Percentiles rank a stretch among this genome's conserved stretches.
Conservation (phyloP, 2,329 filamentous ascomycete genomes). For the Pleoardoris graminearum region DNA sequence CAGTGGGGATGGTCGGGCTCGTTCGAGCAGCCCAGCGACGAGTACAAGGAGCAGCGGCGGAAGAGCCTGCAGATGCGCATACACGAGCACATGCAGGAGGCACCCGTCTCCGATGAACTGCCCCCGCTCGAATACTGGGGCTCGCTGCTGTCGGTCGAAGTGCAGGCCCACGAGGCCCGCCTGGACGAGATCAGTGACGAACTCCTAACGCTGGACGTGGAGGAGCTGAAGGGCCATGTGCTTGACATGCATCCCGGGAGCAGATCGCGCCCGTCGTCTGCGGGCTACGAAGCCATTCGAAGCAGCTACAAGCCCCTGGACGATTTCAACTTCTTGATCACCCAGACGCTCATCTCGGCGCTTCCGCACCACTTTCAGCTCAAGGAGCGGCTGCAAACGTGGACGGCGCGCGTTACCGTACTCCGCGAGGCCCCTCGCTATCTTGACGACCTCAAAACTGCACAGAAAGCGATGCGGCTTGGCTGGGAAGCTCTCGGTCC, state of each 20-base stretch:
- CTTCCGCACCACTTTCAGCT: constrained; percentile 79
- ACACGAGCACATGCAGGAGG: constrained; percentile 32
- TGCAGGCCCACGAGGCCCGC: constrained; percentile 70
- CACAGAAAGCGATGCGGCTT: constrained; percentile 65
- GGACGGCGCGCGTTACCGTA: constrained; percentile 76
- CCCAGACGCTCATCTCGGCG: constrained; percentile 86
- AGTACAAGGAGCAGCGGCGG: constrained; percentile 30
- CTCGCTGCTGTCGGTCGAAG: constrained; percentile 66
- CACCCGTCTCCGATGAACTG: constrained; percentile 26
- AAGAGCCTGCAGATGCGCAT: constrained; percentile 39
- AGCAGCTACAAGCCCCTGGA: constrained; percentile 71
- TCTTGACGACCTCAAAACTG: constrained; percentile 64
- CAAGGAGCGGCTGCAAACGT: constrained; percentile 71
- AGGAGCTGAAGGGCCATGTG: constrained; percentile 88
- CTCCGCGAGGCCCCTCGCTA: constrained; percentile 73
- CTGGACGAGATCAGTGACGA: constrained; percentile 73
- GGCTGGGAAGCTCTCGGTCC: constrained; percentile 66
- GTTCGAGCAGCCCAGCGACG: constrained; percentile 48
- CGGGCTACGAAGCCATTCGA: constrained; percentile 35
- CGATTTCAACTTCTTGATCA: constrained; percentile 87
- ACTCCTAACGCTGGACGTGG: constrained; percentile 71
- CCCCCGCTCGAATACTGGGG: constrained; percentile 63
- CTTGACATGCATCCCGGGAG: constrained; percentile 71
- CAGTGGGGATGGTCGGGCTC: constrained; percentile 62
- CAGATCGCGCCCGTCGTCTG: constrained; percentile 52